Base-by-base conservation (phyloP, 495 filamentous ascomycete species). In the Massariosphaeria phaeospora region DNA sequence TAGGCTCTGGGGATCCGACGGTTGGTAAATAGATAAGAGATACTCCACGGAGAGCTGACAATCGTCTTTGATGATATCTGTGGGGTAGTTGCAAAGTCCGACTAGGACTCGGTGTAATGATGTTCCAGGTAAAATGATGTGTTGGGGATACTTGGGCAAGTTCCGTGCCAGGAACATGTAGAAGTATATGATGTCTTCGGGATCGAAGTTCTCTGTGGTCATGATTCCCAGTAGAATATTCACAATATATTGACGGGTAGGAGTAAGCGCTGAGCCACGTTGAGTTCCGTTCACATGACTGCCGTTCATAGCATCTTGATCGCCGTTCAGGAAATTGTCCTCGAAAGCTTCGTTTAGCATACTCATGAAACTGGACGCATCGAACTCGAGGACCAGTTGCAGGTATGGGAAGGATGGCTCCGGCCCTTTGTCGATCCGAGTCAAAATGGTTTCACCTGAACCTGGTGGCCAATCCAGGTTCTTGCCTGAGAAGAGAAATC, bases 151-250 rank as follows among this genome's bases (percentile, higher is more conserved):
- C 70, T 97, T 98, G 1, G 93, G 88, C 13, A 97, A 77, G 62
- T 95, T 98, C 51, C 93, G 84, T 38, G 93, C 91, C 67, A 97
- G 82, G 65, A 98, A 97, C 88, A 98, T 98, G 67, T 98, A 85
- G 29, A 98, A 77, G 68, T 94, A 97, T 51, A 98, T 88, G 23
- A 85, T 89, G 68, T 96, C 88, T 52, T 85, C 79, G n/a, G 80
- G 63, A 3, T 79, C 76, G 64, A 94, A 96, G 9, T 82, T 80
- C 13, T 74, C 65, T 9, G 80, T 68, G 45, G 80, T 82, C 88
- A 97, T 93, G 23, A 96, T 82, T 65, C 95, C 89, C 23, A 95
- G 75, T 46, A 98, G 69, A 34, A 96, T 93, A 42, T 83, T 91
- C 53, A 95, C 79, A 47, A 98, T 76, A 66, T 89, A 91, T 70